Conservation (phyloP, 371 early-diverging fungal species). For the Mucor piriformis region DNA sequence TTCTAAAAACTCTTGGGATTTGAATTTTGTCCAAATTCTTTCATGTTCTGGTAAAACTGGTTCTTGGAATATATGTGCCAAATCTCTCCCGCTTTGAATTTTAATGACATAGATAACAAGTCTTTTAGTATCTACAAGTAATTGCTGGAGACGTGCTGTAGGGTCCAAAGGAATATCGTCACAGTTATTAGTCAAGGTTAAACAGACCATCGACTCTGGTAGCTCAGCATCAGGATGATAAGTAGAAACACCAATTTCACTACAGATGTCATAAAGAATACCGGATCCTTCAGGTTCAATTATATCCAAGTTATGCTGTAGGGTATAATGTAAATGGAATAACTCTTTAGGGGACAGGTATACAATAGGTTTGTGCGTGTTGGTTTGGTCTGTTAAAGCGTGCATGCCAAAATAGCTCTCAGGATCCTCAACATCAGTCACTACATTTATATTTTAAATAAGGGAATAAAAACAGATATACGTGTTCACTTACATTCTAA, state of each 20-base stretch:
- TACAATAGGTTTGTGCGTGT: constrained; percentile 83
- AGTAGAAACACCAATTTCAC: constrained; percentile 84
- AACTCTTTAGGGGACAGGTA: constrained; percentile 90
- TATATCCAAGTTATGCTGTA: constrained; percentile 75
- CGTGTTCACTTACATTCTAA: constrained; percentile 53
- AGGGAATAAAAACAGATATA: not conserved
- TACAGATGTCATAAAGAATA: constrained; percentile 76
- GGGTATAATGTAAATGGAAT: constrained; percentile 81
- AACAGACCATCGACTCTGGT: constrained; percentile 67
- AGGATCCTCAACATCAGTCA: constrained; percentile 82
- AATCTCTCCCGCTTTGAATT: constrained; percentile 78
- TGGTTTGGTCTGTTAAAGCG: constrained; percentile 84
- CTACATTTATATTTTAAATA: constrained; percentile 29
- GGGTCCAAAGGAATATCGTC: constrained; percentile 67
- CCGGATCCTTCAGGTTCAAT: constrained; percentile 68
- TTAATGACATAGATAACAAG: constrained; percentile 80
- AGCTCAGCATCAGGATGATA: constrained; percentile 53
- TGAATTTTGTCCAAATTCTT: constrained; percentile 59
- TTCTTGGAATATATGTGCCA: constrained; percentile 83
- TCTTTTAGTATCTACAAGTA: constrained; percentile 91
- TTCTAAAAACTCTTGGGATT: constrained; percentile 48
- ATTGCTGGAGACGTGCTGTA: constrained; percentile 64
- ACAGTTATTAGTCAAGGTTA: constrained; percentile 72
- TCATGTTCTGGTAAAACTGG: constrained; percentile 79
- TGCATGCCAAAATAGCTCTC: constrained; percentile 92